Conservation (phyloP, 169 alveolate genomes). For the Eimeria sp. region DNA sequence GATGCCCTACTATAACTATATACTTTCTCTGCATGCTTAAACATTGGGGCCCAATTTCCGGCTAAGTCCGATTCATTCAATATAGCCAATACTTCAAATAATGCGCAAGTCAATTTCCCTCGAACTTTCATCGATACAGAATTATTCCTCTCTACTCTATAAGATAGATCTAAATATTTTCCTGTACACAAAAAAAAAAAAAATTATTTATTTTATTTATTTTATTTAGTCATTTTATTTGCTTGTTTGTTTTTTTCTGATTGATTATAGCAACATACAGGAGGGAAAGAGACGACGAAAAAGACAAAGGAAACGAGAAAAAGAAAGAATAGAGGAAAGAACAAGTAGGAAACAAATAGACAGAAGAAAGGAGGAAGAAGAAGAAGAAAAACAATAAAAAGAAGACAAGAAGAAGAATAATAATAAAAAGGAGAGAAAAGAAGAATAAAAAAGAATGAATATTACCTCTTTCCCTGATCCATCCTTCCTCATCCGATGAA, state of each 20-base stretch:
- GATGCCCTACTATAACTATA: constrained; percentile 83
- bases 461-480: constrained; percentile 63
- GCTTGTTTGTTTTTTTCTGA: too few relatives aligned
- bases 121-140: constrained; percentile 86
- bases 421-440: background rate
- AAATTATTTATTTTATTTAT: too few relatives aligned
- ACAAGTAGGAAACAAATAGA: too few relatives aligned
- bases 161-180: constrained; percentile 85
- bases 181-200: constrained; percentile 10
- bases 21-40: constrained; percentile 84
- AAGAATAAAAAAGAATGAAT: background rate
- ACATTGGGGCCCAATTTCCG: constrained; percentile 88
- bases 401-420: too few relatives aligned
- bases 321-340: too few relatives aligned
- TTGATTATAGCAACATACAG: too few relatives aligned
- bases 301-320: background rate
- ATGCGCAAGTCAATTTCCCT: constrained; percentile 86
- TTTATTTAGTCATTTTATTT: too few relatives aligned
- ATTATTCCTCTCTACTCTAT: constrained; percentile 86
- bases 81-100: constrained; percentile 84
- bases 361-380: too few relatives aligned
- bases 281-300: background rate
- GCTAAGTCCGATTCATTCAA: constrained; percentile 87
- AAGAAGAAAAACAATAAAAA: too few relatives aligned
- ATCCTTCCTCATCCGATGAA: constrained; percentile 37